A percentile compares a stretch with the other conserved stretches of the same genome.
Conservation (phyloP, 78 protist genomes). For the Speleostelium caveatum region DNA sequence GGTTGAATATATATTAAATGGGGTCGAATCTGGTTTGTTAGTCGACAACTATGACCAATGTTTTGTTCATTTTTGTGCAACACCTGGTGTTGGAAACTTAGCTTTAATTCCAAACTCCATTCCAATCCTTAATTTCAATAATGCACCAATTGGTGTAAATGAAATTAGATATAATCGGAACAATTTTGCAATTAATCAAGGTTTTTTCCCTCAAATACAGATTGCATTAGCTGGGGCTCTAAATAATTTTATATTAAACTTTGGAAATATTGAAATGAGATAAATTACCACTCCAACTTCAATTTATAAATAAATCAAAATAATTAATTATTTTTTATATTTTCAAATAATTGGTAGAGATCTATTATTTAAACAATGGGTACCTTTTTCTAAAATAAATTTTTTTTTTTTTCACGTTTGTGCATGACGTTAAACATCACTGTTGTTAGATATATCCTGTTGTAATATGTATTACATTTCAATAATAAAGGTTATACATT, state of each 20-base stretch:
- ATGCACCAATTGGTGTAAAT: background rate
- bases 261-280: background rate
- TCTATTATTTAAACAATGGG: too few relatives aligned
- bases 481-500: too few relatives aligned
- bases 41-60: background rate
- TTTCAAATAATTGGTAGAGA: too few relatives aligned
- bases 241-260: background rate
- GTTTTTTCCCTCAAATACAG: background rate
- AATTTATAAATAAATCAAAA: too few relatives aligned
- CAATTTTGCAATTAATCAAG: background rate
- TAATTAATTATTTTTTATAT: too few relatives aligned
- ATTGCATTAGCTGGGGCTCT: background rate
- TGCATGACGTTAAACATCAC: too few relatives aligned
- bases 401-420: too few relatives aligned
- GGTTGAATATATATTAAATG: background rate
- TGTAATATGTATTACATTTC: too few relatives aligned
- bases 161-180: background rate
- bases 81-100: background rate
- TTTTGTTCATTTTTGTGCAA: slow-evolving; percentile 1
- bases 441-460: too few relatives aligned
- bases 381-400: too few relatives aligned
- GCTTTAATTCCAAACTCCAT: background rate
- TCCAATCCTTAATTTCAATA: background rate
- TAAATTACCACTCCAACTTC: too few relatives aligned
- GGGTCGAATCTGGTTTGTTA: background rate